phyloP scores from a whole-genome alignment of 148 eudicot species.

The Mesembryanthemum crystallinum region DNA sequence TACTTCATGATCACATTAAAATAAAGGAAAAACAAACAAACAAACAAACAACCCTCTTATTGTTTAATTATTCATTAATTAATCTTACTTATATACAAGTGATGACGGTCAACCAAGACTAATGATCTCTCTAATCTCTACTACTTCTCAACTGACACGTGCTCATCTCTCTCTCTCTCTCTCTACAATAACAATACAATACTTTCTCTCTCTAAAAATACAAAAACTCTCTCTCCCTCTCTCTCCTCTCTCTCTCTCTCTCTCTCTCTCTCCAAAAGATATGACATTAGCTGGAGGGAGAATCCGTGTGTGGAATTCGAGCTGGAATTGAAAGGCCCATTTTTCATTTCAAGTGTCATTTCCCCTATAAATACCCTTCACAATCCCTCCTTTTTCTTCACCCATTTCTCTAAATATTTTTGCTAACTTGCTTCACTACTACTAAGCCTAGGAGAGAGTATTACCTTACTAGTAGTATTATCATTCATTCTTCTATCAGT shows the following conservation, averaged over 20 bases:
- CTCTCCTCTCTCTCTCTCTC: constrained; percentile 21
- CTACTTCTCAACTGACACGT: constrained; percentile 20
- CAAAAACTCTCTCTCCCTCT: background rate
- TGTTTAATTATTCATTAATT: background rate
- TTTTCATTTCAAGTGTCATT: background rate
- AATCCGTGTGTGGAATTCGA: constrained; percentile 65
- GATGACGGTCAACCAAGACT: constrained; percentile 25
- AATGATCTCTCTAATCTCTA: background rate
- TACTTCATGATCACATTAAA: constrained; percentile 20
- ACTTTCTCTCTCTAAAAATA: no score
- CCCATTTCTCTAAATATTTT: constrained; percentile 16
- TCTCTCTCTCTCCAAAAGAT: background rate
- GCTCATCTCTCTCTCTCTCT: background rate
- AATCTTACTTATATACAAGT: background rate
- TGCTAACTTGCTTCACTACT: background rate
- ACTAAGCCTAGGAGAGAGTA: no score
- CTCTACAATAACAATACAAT: no score
- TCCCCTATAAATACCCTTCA: constrained; percentile 41
- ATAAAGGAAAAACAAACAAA: background rate
- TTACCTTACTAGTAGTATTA: no score
- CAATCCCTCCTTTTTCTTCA: constrained; percentile 21
- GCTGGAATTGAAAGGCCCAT: constrained; percentile 46
- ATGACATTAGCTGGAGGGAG: constrained; percentile 58
- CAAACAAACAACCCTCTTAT: background rate
- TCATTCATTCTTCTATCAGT: no score